Base-by-base conservation (phyloP, 1,284 basidiomycete species). In the Golubevia pallescens region DNA sequence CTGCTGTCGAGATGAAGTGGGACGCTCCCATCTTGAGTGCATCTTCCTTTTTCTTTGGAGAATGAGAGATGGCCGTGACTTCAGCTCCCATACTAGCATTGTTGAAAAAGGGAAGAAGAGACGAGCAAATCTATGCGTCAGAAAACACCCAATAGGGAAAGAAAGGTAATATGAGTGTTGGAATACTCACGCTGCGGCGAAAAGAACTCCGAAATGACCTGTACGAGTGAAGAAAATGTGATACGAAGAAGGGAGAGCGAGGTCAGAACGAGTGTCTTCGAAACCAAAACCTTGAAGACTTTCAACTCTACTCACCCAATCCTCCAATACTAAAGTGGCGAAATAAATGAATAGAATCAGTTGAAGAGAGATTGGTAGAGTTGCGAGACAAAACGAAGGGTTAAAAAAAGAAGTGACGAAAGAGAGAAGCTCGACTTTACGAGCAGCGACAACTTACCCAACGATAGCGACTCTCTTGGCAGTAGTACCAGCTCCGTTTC, bases 401-500 rank as follows among this genome's bases (percentile, higher is more conserved):
- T 28, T 78, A 65, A 23, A 82, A 75, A 57, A 74, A 77, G 66
- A 84, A 71, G 10, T 87, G 86, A 88, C 88, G 19, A 91, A 86
- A 51, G n/a, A n/a, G n/a, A n/a, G n/a, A n/a, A n/a, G n/a, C n/a
- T n/a, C n/a, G n/a, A n/a, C n/a, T n/a, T n/a, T n/a, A n/a, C n/a
- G n/a, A n/a, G n/a, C n/a, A n/a, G n/a, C n/a, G n/a, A 90, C 90
- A 59, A 90, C 90, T 57, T 91, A 88, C 55, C 91, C 91, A 73
- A 91, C 87, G 60, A 92, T 87, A 51, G 90, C 91, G 66, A 92
- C 90, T 68, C 89, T 89, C 87, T 90, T 90, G 21, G 90, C 91
- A 2, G 90, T 76, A 10, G 34, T 88, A 0, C 90, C 90, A 63
- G 88, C 87, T 48, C 89, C 89, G 83, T 91, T 89, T 57, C 89